These are phyloP conservation scores for Colletotrichum brevisporum DNA, from an alignment of 2,329 filamentous ascomycete species.

Conservation along the genomic window DNA sequence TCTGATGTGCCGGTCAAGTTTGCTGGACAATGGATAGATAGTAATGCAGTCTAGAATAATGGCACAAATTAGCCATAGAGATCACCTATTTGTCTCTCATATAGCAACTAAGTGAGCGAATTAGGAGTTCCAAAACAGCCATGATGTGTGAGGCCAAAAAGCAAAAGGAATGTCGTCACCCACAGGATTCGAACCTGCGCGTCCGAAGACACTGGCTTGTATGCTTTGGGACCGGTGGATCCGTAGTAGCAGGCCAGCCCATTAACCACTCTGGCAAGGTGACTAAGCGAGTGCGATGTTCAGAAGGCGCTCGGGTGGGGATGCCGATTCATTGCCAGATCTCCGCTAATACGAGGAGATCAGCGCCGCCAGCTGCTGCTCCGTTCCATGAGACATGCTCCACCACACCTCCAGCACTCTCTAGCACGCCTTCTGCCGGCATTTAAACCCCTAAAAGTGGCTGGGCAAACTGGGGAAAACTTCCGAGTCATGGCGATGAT, in stretches of 20 bases:
- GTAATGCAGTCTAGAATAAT: no score
- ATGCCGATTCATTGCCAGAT: no score
- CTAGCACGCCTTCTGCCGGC: background rate
- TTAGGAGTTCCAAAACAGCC: no score
- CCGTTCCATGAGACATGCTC: no score
- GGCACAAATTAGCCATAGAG: no score
- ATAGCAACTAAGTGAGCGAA: no score
- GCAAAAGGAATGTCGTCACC: constrained; percentile 12
- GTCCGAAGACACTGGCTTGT: constrained; percentile 39
- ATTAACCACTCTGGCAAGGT: constrained; percentile 41
- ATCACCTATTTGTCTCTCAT: no score
- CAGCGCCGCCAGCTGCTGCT: background rate
- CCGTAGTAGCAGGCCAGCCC: constrained; percentile 38
- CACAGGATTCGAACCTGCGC: constrained; percentile 42
- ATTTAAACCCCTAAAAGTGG: constrained; percentile 8
- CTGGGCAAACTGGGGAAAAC: background rate
- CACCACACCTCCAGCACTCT: no score
- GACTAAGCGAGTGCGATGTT: constrained; percentile 10
- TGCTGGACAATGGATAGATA: no score
- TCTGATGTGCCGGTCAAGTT: background rate
- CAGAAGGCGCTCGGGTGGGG: rapidly evolving
- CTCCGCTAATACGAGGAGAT: background rate
- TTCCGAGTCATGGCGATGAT: no score
- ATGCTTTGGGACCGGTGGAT: background rate
- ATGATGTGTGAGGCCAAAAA: background rate